These are phyloP conservation scores for Brassica napus DNA, from an alignment of 345 rosid species.

Conservation along the genomic window DNA sequence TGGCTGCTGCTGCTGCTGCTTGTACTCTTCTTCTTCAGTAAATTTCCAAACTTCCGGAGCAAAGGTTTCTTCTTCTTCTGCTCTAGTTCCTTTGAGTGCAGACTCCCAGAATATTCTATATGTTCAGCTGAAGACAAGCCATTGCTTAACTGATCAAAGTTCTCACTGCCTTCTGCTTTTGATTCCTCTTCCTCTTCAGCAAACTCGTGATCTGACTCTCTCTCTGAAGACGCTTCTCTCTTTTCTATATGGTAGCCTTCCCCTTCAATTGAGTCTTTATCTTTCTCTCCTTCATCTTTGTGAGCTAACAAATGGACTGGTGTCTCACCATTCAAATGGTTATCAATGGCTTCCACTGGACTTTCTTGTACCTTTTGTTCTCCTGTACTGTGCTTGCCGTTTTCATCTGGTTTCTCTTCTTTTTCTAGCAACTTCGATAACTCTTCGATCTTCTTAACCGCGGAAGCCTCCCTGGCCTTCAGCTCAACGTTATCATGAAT, in stretches of 20 bases:
- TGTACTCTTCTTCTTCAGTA: constrained; percentile 79
- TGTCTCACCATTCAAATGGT: constrained; percentile 26
- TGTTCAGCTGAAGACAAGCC: constrained; percentile 60
- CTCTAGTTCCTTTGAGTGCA: constrained; percentile 64
- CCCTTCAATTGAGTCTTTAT: constrained; percentile 60
- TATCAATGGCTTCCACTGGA: constrained; percentile 42
- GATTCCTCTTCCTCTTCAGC: constrained; percentile 71
- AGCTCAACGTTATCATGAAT: constrained; percentile 25
- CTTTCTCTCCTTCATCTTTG: constrained; percentile 55
- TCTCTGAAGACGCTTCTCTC: constrained; percentile 78
- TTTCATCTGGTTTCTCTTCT: constrained; percentile 43
- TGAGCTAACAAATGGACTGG: constrained; percentile 22
- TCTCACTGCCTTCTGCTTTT: constrained; percentile 62
- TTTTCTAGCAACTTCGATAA: constrained; percentile 27
- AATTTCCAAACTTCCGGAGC: constrained; percentile 86
- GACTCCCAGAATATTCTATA: constrained; percentile 46
- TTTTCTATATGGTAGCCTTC: constrained; percentile 85
- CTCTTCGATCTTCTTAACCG: constrained; percentile 39
- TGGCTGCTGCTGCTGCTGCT: constrained; percentile 47
- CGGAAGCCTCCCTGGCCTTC: constrained; percentile 59
- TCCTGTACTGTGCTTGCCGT: constrained; percentile 21
- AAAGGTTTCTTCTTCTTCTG: constrained; percentile 90
- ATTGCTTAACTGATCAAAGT: constrained; percentile 59
- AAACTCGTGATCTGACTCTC: constrained; percentile 69
- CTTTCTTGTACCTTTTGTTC: constrained; percentile 45